Evolutionary conservation across 1,284 basidiomycete species (phyloP).

Genomic region (Sporisorium scitamineum): DNA sequence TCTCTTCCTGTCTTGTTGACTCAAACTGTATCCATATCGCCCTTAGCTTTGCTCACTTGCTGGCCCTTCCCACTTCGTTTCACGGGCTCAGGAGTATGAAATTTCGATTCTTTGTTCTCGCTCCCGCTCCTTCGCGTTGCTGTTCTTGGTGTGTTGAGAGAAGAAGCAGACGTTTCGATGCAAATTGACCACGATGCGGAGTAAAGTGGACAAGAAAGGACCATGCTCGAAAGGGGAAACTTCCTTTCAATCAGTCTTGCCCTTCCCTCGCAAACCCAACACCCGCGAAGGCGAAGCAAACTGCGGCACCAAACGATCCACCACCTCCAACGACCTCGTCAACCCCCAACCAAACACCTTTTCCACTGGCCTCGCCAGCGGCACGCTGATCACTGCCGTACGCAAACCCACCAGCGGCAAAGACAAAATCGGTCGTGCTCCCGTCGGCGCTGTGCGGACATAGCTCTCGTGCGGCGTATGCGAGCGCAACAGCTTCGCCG

Average conservation of each 20-base stretch:
- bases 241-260: slow-evolving; percentile 22
- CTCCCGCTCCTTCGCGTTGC: neutral
- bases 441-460: slow-evolving; percentile 11
- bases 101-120: neutral
- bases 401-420: slow-evolving; percentile 12
- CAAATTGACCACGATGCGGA: neutral
- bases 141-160: neutral
- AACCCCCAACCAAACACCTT: slow-evolving; percentile 2
- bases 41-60: slow-evolving; percentile 14
- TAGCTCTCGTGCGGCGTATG: slow-evolving; percentile 39
- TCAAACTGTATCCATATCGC: slow-evolving; percentile 36
- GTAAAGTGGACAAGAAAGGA: too few species aligned
- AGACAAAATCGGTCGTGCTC: neutral
- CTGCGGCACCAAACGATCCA: slow-evolving; percentile 17
- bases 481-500: slow-evolving; percentile 20
- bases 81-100: slow-evolving; percentile 29
- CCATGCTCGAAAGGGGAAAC: neutral
- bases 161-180: neutral
- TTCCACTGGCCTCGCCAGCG: slow-evolving; percentile 13
- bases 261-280: slow-evolving; percentile 10
- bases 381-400: slow-evolving; percentile 6
- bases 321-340: slow-evolving; percentile 12
- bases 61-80: slow-evolving; percentile 23
- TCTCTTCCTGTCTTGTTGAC: neutral
- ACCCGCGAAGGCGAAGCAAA: neutral